phyloP scores from a whole-genome alignment of 208 protist genomes.

The Wallacemonas sp. region DNA sequence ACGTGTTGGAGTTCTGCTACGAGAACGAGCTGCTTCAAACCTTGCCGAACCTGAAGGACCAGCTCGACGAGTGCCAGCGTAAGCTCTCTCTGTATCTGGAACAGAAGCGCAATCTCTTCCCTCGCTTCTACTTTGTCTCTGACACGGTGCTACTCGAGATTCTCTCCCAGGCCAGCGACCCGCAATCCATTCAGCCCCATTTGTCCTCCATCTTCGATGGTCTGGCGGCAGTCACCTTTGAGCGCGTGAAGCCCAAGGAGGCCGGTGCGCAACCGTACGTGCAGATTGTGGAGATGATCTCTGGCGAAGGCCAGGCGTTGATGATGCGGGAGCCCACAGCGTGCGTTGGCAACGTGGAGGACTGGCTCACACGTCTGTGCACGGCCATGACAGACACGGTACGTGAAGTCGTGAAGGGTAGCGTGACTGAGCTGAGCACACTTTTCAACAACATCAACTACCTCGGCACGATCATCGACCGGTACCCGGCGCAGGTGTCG shows the following conservation, averaged over 20 bases:
- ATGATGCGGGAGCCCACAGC: slow-evolving; percentile 87
- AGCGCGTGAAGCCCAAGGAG: slow-evolving; percentile 91
- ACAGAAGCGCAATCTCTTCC: slow-evolving; percentile 97
- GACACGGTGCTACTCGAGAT: slow-evolving; percentile 98
- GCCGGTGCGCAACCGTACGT: slow-evolving; percentile 87
- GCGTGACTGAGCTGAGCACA: slow-evolving; percentile 85
- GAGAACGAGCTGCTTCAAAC: slow-evolving; percentile 95
- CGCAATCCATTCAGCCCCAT: slow-evolving; percentile 94
- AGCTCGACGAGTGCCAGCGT: slow-evolving; percentile 98
- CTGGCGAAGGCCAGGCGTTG: slow-evolving; percentile 88
- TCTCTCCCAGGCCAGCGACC: slow-evolving; percentile 94
- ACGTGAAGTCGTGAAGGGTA: slow-evolving; percentile 87
- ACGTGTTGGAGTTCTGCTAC: slow-evolving; percentile 96
- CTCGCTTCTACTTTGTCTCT: slow-evolving; percentile 99
- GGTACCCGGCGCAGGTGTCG: slow-evolving; percentile 95
- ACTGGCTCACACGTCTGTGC: slow-evolving; percentile 93
- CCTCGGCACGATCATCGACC: slow-evolving; percentile 91
- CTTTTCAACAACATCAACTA: slow-evolving; percentile 84
- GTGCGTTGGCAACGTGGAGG: slow-evolving; percentile 93
- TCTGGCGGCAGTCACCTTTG: slow-evolving; percentile 89
- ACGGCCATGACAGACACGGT: slow-evolving; percentile 92
- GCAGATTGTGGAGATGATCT: slow-evolving; percentile 92
- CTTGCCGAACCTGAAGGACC: slow-evolving; percentile 94
- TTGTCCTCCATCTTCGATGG: slow-evolving; percentile 95
- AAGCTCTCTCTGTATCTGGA: slow-evolving; percentile 98